These are phyloP conservation scores for Parsonsia alboflavescens DNA, from an alignment of 257 asterid species.

Conservation along the genomic window DNA sequence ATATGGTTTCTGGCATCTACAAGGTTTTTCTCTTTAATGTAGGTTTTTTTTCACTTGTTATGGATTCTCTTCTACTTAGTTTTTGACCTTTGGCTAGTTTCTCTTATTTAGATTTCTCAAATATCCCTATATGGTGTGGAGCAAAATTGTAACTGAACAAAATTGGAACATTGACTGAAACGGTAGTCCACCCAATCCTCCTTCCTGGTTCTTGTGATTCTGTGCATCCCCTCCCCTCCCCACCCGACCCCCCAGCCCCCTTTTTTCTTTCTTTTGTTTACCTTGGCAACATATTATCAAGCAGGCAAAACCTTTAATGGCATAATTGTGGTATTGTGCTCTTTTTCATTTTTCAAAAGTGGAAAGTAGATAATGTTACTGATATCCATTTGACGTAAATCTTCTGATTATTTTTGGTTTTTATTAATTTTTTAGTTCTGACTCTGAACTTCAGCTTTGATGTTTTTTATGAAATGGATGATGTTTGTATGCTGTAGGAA, in stretches of 20 bases:
- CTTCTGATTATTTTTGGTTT: not conserved
- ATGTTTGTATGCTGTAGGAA: slow-evolving; percentile 34
- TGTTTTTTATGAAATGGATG: not conserved
- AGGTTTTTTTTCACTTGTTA: not conserved
- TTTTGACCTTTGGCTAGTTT: not conserved
- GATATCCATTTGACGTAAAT: not conserved
- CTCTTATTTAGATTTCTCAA: not conserved
- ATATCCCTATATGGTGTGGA: not conserved
- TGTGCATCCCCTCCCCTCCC: not conserved
- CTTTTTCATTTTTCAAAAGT: not conserved
- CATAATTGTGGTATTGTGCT: not conserved
- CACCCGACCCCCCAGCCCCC: too few species aligned
- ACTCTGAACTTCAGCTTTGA: not conserved
- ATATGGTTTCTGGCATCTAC: not conserved
- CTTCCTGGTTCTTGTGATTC: not conserved
- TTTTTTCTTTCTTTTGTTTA: too few species aligned
- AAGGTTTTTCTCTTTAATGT: not conserved
- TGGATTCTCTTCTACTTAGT: not conserved
- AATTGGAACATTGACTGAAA: not conserved
- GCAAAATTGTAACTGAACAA: not conserved
- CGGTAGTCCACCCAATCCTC: not conserved
- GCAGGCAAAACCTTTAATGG: not conserved
- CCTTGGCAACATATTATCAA: not conserved
- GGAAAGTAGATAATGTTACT: not conserved
- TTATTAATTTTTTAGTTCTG: not conserved